Conservation (phyloP, 352 stramenopile genomes). For the Stephanocyclus meneghinianus region DNA sequence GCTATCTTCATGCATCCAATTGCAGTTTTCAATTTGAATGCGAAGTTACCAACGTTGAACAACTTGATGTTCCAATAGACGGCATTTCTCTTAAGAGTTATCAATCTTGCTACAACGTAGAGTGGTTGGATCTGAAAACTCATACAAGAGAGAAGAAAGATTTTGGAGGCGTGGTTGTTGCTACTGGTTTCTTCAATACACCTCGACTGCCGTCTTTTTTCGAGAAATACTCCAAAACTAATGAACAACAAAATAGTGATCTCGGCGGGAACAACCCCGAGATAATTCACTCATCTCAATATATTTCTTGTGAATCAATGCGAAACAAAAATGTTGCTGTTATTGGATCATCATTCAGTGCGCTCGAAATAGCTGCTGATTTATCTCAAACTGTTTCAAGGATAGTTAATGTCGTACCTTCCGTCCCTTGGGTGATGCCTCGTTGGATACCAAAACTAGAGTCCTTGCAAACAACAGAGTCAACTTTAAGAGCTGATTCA, state of each 20-base stretch:
- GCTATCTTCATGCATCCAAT: slow-evolving; percentile 36
- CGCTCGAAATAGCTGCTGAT: slow-evolving; percentile 68
- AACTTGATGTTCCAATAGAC: slow-evolving; percentile 6
- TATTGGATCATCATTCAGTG: slow-evolving; percentile 63
- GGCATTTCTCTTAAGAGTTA: background rate
- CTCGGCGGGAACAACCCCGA: slow-evolving; percentile 17
- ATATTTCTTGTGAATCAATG: slow-evolving; percentile 39
- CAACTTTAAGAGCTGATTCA: background rate
- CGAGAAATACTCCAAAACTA: slow-evolving; percentile 9
- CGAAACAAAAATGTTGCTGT: slow-evolving; percentile 56
- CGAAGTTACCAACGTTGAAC: slow-evolving; percentile 55
- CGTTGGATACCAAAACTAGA: slow-evolving; percentile 51
- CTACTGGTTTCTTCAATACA: slow-evolving; percentile 68
- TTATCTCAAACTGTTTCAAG: slow-evolving; percentile 45
- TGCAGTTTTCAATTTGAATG: slow-evolving; percentile 56
- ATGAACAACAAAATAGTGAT: slow-evolving; percentile 2
- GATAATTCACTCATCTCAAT: slow-evolving; percentile 61
- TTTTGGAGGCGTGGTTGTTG: slow-evolving; percentile 69
- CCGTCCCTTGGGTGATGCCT: slow-evolving; percentile 64
- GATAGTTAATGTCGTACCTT: slow-evolving; percentile 54
- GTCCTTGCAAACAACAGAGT: slow-evolving; percentile 16
- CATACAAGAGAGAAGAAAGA: slow-evolving; percentile 40
- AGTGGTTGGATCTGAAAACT: slow-evolving; percentile 47
- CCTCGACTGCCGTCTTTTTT: slow-evolving; percentile 52
- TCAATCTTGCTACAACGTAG: slow-evolving; percentile 32